Base-by-base conservation (phyloP, 768 basidiomycete species). In the Podaxis sp. region DNA sequence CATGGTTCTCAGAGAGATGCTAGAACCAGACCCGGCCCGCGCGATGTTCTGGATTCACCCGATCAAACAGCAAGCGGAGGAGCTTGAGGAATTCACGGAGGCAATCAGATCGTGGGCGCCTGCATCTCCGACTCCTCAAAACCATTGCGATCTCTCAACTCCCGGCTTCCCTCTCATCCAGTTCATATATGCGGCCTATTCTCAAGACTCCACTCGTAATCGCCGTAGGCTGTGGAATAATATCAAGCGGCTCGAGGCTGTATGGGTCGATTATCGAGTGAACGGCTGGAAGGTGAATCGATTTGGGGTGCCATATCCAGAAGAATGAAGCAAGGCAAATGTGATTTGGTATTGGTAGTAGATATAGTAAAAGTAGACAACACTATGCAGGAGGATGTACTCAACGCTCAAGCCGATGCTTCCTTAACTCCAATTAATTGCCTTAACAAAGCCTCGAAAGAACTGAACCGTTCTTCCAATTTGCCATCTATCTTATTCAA, bases 401-500 rank as follows among this genome's bases (percentile, higher is more conserved):
- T 17, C 30, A 33, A 41, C 40, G 15, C 8, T 12, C 26, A 10
- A 22, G 20, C 22, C 3, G 26, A 5, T 22, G 3, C 38, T 36
- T 44, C 10, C 13, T 46, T 24, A 13, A 13, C 22, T 40, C 41
- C 28, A 30, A 58, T 20, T 8, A 58, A 20, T 20, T 48, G 41
- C 36, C n/a, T 58, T 22, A 58, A 46, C 4, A 58, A n/a, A 8
- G 56, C 6, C 30, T 58, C 56, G 11, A 58, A 46, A 12, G 28
- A 46, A 22, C n/a, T 48, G 15, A 58, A 69, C 54, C 30, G 64
- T 69, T 8, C 65, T 57, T 58, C 56, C 30, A 58, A 37, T 33
- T 48, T 58, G 2, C 46, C 46, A 49, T 73, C 72, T 55, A 74
- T 36, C 22, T 65, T 64, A 3, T 57, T 55, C 38, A 74, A 60